Base-by-base conservation (phyloP, 306 rosid species). In the Nissolia schottii region DNA sequence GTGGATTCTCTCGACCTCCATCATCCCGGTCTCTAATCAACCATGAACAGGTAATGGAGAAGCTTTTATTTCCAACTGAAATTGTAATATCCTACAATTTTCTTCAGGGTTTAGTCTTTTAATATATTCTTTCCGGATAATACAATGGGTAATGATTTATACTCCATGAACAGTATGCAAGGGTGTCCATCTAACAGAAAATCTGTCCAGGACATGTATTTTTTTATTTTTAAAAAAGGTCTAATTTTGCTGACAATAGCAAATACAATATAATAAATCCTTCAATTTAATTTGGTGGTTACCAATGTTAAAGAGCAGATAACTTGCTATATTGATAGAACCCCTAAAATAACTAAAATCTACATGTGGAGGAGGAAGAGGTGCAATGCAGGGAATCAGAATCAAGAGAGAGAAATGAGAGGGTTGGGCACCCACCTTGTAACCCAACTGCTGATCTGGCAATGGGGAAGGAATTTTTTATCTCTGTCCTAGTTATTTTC, bases 1-100 rank as follows among this genome's bases (percentile, higher is more conserved):
- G 96, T 79, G 96, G 96, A 62, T 90, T 90, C 74, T 78, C 93
- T 34, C 77, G 74, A 20, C 96, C 96, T 67, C 96, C 93, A 7
- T 90, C 96, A 40, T 87, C 93, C 37, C 82, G 89, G 31, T 90
- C 96, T 48, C 90, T 85, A 51, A 78, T 90, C 73, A 84, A 37
- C 75, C 96, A 90, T 34, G 96, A 87, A 59, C 93, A 86, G 91
- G 96, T 87, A 75, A 14, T 25, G 18, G 7, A 14, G 48, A 41
- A 46, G 37, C 19, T 46, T 56, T 32, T 37, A 32, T 20, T 54
- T 67, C n/a, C 45, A 6, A 18, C 55, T 80, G 35, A 70, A 56
- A 11, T 25, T 45, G 14, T 48, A 19, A 28, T 22, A 65, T 27
- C 27, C 20, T 57, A 22, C 51, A 57, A 57, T 5, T 57, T 68